Base-by-base conservation (phyloP, 805 yeast species). In the Isabelozyma gotoi region DNA sequence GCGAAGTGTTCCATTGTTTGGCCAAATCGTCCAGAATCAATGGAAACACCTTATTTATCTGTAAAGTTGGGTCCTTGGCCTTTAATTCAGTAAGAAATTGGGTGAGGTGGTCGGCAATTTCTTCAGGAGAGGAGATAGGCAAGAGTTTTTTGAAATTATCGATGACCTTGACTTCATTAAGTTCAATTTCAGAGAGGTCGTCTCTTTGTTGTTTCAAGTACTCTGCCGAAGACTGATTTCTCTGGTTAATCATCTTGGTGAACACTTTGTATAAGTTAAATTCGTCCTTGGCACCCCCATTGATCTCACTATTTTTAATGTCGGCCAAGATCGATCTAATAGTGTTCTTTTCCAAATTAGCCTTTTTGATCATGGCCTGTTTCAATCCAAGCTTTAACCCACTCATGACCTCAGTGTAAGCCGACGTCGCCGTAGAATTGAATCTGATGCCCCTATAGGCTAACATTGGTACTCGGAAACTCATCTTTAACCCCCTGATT, bases 161-260 rank as follows among this genome's bases (percentile, higher is more conserved):
- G 34, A 82, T 68, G 27, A 79, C 56, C 0, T 47, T 59, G 20
- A 73, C 52, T 59, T 82, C 85, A 15, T 60, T 55, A 17, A 57
- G 51, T 60, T 82, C 88, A 42, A 71, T 73, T n/a, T 69, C 75
- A 1, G 74, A 82, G 46, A 82, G 61, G 46, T 82, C 87, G 2
- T 53, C 57, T 49, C 88, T 72, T 7, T 67, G 59, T 40, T 76
- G 76, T 14, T 62, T 59, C 10, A 51, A 39, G 52, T 74, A 82
- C 51, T 79, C 79, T 8, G 58, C 64, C 36, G 73, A 72, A 0
- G 84, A 74, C 45, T 78, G 80, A 19, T 50, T 53, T 47, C 85
- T 69, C 51, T 80, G 81, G 17, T 67, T 62, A 24, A 79, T 63
- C 50, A 79, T 59, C 43, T 76, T 78, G 16, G 33, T 42, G 40